phyloP scores from a whole-genome alignment of 1,284 basidiomycete genomes.

The Cryptococcus amylolentus region DNA sequence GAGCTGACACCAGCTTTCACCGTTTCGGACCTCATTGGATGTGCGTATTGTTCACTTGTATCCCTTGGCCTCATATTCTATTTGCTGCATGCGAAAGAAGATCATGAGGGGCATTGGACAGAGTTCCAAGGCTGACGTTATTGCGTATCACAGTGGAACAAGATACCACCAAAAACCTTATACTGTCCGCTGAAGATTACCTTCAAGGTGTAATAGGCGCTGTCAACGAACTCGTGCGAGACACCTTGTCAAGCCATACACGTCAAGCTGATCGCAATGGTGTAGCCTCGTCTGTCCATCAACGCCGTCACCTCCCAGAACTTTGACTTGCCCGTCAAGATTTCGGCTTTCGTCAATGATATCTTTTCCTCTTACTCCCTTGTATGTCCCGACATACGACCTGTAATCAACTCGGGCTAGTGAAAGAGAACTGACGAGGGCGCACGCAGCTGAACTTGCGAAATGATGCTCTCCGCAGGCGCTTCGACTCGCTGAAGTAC shows the following conservation, averaged over 20 bases:
- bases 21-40: conserved; percentile 40
- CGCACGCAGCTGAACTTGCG: conserved; percentile 45
- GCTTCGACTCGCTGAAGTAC: conserved; percentile 51
- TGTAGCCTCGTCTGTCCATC: conserved; percentile 47
- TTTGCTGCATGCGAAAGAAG: no score
- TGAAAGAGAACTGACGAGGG: neutral
- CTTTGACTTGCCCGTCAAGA: conserved; percentile 46
- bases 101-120: neutral
- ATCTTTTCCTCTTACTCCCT: conserved; percentile 50
- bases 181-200: conserved; percentile 48
- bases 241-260: neutral
- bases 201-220: conserved; percentile 50
- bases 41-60: conserved; percentile 22
- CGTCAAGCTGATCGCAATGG: neutral
- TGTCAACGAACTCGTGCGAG: conserved; percentile 45
- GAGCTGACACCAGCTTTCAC: conserved; percentile 42
- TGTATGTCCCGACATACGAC: conserved; percentile 21
- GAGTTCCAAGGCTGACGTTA: neutral
- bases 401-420: neutral
- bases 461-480: conserved; percentile 47
- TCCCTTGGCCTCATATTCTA: neutral
- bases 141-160: conserved; percentile 26
- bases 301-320: conserved; percentile 50
- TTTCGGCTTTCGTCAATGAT: conserved; percentile 49
- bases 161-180: conserved; percentile 34